phyloP scores from a whole-genome alignment of 2,329 filamentous ascomycete genomes.

The Bipolaris gigantea region DNA sequence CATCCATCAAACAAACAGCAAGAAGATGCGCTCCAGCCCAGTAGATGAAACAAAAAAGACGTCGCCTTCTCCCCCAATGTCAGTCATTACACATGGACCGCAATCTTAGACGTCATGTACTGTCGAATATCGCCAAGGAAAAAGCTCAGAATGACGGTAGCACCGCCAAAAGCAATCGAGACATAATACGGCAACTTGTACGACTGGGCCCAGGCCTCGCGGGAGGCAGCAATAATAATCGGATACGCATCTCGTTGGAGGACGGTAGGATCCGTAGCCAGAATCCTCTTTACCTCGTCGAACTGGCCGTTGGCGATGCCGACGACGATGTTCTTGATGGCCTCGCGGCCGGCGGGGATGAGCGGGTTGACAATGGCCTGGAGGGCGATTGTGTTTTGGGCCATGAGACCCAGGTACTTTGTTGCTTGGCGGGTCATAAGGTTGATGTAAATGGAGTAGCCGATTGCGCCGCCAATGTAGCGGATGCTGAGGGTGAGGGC shows the following conservation, averaged over 20 bases:
- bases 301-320: constrained; percentile 48
- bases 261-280: constrained; percentile 49
- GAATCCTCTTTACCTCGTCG: constrained; percentile 46
- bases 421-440: constrained; percentile 36
- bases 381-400: constrained; percentile 51
- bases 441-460: constrained; percentile 56
- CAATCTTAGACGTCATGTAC: constrained; percentile 24
- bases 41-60: neutral
- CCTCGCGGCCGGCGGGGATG: constrained; percentile 47
- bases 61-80: too few relatives aligned
- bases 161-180: constrained; percentile 63
- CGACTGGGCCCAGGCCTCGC: constrained; percentile 59
- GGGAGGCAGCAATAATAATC: constrained; percentile 56
- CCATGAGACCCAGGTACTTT: constrained; percentile 24
- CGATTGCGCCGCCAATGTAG: constrained; percentile 67
- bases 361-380: constrained; percentile 49
- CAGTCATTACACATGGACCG: constrained; percentile 15
- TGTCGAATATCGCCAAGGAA: constrained; percentile 61
- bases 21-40: too few relatives aligned
- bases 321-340: constrained; percentile 49
- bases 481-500: constrained; percentile 71
- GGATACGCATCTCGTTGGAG: constrained; percentile 49
- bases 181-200: constrained; percentile 65
- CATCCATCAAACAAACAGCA: too few relatives aligned
- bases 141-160: constrained; percentile 60